Base-by-base conservation (phyloP, 352 stramenopile species). In the Phytophthora europaea region DNA sequence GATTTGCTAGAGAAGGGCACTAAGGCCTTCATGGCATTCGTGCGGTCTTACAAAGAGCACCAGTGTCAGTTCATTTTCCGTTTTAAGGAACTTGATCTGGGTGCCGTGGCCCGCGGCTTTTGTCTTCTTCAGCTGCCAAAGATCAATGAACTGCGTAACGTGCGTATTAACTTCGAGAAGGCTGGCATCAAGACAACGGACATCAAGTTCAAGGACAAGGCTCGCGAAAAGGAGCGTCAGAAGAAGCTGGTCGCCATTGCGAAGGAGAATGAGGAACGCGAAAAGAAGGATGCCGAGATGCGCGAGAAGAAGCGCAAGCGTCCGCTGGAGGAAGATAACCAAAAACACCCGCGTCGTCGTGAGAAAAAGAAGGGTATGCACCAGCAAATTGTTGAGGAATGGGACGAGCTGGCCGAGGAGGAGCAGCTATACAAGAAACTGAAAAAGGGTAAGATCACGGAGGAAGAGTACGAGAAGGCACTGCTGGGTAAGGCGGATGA, bases 11-110 rank as follows among this genome's bases (percentile, higher is more conserved):
- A 99, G 75, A 99, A 99, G 67, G 98, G 98, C 34, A 99, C 98
- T 0, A 99, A 98, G 67, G 98, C 98, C 15, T 99, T 99, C 76
- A 99, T 99, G 47, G 97, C 97, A 16, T 99, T 99, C 78, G 94
- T 99, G 72, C 90, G 98, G 22, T 98, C 97, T 20, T 99, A 99
- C 89, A 99, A 99, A 77, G 98, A 99, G 71, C 97, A 99, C 87
- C 89, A 99, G 74, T 99, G 97, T 65, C 90, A 98, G 60, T 99
- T 99, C 80, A 99, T 99, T 60, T 99, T 99, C 75, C 91, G 97
- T 40, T 99, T 99, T 82, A 96, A 98, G 60, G 98, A 99, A 34
- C 83, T 99, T 18, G 97, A 99, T 78, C 72, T 99, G 12, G 96
- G 91, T 15, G 74, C 89, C 13, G 83, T 99, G 1, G 98, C 98